Conservation (phyloP, 169 alveolate genomes). For the Plasmodium malariae region DNA sequence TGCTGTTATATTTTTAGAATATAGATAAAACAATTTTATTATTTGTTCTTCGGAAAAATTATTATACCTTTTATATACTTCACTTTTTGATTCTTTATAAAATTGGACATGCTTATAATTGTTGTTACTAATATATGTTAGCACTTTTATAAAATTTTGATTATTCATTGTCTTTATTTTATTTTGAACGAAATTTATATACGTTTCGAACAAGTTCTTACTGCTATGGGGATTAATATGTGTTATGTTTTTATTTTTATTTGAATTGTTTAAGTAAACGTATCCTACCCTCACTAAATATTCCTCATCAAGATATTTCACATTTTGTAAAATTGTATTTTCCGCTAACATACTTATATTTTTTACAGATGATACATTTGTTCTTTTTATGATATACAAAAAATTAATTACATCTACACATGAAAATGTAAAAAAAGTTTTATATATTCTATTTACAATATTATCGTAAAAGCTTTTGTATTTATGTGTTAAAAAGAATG, state of each 20-base stretch:
- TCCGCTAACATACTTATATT: constrained; percentile 38
- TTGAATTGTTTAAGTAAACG: constrained; percentile 46
- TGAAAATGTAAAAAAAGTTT: constrained; percentile 51
- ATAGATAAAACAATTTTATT: constrained; percentile 47
- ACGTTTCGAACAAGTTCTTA: constrained; percentile 57
- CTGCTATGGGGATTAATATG: constrained; percentile 8
- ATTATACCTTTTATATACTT: constrained; percentile 58
- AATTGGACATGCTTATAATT: constrained; percentile 72
- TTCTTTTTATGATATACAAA: constrained; percentile 41
- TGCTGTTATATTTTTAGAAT: constrained; percentile 62
- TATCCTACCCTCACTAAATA: constrained; percentile 52
- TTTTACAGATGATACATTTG: constrained; percentile 17
- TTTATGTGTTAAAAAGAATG: constrained; percentile 20
- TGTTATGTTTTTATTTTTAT: constrained; percentile 25
- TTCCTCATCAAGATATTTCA: constrained; percentile 39
- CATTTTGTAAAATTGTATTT: constrained; percentile 26
- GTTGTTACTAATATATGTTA: constrained; percentile 60
- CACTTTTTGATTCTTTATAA: constrained; percentile 48
- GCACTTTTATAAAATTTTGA: constrained; percentile 47
- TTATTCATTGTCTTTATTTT: constrained; percentile 59
- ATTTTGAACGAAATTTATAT: constrained; percentile 30
- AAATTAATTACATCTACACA: constrained; percentile 62
- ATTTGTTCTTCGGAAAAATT: constrained; percentile 38
- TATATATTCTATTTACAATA: constrained; percentile 35
- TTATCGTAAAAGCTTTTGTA: constrained; percentile 21